Conservation (phyloP, 345 rosid genomes). For the Eucalyptus shirleyi region DNA sequence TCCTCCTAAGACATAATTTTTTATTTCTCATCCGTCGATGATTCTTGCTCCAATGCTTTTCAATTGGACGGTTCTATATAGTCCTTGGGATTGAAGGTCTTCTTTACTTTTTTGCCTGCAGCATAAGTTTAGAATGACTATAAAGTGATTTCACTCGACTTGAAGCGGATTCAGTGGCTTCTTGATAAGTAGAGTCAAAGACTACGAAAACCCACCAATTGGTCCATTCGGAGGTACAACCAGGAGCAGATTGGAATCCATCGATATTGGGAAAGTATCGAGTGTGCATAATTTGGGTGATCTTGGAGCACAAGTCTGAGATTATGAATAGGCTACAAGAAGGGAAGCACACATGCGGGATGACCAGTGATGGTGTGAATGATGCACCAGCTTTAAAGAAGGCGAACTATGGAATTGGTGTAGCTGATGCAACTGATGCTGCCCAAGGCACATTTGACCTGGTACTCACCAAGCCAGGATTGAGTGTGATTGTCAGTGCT, state of each 20-base stretch:
- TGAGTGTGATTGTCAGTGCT: constrained; percentile 81
- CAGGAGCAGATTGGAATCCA: neutral
- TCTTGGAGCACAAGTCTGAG: constrained; percentile 78
- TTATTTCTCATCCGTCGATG: neutral
- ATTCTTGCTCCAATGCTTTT: neutral
- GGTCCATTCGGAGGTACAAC: neutral
- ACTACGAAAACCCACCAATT: no score
- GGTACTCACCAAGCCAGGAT: constrained; percentile 82
- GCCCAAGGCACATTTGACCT: constrained; percentile 86
- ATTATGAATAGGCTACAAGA: constrained; percentile 79
- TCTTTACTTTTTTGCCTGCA: no score
- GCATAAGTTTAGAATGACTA: no score
- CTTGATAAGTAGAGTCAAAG: no score
- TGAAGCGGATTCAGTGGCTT: no score
- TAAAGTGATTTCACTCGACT: no score
- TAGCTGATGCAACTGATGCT: constrained; percentile 92
- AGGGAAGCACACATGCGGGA: constrained; percentile 80
- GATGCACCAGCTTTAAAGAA: constrained; percentile 94
- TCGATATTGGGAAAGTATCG: neutral
- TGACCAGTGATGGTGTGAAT: constrained; percentile 94
- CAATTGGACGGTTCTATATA: neutral
- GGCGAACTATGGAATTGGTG: constrained; percentile 91
- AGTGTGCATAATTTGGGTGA: neutral
- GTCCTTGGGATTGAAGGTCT: no score
- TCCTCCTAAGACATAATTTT: neutral